phyloP scores from a whole-genome alignment of 768 basidiomycete genomes.

The Vararia minispora region DNA sequence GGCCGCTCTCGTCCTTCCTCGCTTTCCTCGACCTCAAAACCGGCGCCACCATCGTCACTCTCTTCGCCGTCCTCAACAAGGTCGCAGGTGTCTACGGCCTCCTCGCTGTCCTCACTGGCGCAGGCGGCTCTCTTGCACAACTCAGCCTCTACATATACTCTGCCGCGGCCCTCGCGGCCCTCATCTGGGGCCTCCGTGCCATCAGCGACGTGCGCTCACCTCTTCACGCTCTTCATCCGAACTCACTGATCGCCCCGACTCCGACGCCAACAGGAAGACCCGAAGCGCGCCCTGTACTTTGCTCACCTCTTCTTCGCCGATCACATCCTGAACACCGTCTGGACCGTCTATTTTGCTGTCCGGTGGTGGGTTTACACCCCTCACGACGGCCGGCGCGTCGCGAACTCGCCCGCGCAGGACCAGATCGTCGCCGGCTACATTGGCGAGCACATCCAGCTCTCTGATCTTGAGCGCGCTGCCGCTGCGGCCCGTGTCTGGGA shows the following conservation, averaged over 20 bases:
- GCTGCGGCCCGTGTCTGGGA: conserved; percentile 85
- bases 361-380: conserved; percentile 88
- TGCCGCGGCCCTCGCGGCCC: conserved; percentile 63
- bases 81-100: conserved; percentile 96
- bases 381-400: conserved; percentile 76
- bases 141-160: conserved; percentile 92
- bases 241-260: conserved; percentile 8
- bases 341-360: conserved; percentile 87
- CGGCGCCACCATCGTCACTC: conserved; percentile 76
- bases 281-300: conserved; percentile 75
- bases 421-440: conserved; percentile 56
- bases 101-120: conserved; percentile 81
- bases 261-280: conserved; percentile 61
- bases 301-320: conserved; percentile 90
- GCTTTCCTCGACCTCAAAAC: conserved; percentile 90
- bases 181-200: conserved; percentile 82
- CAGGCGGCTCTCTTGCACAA: conserved; percentile 89
- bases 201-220: conserved; percentile 58
- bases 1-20: conserved; percentile 75
- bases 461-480: conserved; percentile 49
- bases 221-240: conserved; percentile 6
- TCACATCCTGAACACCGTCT: conserved; percentile 80
- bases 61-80: conserved; percentile 95
- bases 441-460: conserved; percentile 35
- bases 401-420: conserved; percentile 82